Conservation (phyloP, 2,329 filamentous ascomycete genomes). For the Claviceps monticola region DNA sequence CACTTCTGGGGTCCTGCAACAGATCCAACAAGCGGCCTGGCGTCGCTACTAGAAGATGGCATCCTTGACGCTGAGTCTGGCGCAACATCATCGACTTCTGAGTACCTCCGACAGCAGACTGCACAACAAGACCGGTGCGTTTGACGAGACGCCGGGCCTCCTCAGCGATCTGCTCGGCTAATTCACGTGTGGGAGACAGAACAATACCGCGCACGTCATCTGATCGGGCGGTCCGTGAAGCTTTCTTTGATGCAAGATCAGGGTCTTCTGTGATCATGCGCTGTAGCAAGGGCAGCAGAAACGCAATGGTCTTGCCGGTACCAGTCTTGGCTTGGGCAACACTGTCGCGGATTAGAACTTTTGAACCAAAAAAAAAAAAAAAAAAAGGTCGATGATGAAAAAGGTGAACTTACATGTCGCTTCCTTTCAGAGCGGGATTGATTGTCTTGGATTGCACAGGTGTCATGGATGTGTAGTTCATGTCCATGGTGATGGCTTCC, state of each 20-base stretch:
- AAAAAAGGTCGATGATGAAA: not conserved
- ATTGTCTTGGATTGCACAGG: constrained; percentile 83
- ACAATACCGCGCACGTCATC: constrained; percentile 56
- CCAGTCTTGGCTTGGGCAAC: constrained; percentile 93
- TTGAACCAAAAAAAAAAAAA: not conserved
- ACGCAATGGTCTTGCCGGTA: constrained; percentile 91
- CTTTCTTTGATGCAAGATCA: constrained; percentile 35
- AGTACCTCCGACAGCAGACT: constrained; percentile 84
- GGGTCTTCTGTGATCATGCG: constrained; percentile 56
- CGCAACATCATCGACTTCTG: constrained; percentile 56
- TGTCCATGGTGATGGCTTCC: constrained; percentile 51
- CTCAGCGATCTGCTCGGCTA: constrained; percentile 65
- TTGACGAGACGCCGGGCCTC: constrained; percentile 59
- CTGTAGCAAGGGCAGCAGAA: constrained; percentile 76
- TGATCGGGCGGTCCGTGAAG: constrained; percentile 23
- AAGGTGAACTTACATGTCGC: constrained; percentile 58
- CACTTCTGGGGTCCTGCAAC: constrained; percentile 48
- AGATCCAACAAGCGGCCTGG: constrained; percentile 80
- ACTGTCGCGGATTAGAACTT: constrained; percentile 27
- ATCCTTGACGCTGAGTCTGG: constrained; percentile 59
- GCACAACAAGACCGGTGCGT: constrained; percentile 51
- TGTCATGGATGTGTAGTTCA: constrained; percentile 78
- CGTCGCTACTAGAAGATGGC: constrained; percentile 81
- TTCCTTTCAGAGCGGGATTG: constrained; percentile 61
- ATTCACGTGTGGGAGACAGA: constrained; percentile 66